Base-by-base conservation (phyloP, 169 alveolate genomes). In the Plasmodium chabaudi region DNA sequence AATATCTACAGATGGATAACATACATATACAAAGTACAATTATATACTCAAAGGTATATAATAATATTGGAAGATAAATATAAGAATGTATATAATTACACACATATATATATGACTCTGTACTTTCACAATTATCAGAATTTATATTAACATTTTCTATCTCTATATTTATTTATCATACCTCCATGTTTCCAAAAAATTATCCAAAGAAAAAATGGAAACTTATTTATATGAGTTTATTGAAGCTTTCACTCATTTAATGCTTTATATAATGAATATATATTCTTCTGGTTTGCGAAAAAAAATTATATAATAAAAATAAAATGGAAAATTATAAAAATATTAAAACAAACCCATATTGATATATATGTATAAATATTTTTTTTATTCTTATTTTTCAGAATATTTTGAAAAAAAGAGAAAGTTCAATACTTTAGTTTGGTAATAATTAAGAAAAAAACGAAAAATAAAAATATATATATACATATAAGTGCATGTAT, bases 391-490 rank as follows among this genome's bases (percentile, higher is more conserved):
- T 46, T 64, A 34, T 65, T 79, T 67, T 79, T 39, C 72, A 79
- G 89, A 79, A 25, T 71, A 79, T 47, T 79, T 79, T 79, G 82
- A 79, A 34, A 79, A 79, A 68, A 79, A 67, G 68, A 79, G 89
- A 67, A 79, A 79, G 25, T 65, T 79, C 64, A 79, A 79, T 46
- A 65, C 89, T 19, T 51, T 79, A 56, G 71, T 79, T 25, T 79
- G 89, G 89, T 79, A 79, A 79, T 27, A 25, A 46, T 34, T 42
- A 61, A 56, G 46, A 65, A 9, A 64, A 23, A 60, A 74, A 60
- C 44, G 9, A 0, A 27, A 34, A 57, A 72, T 53, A 71, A 71
- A 9, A 12, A 42, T 57, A 70, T 23, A 53, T 65, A 5, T 6
- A 9, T 7, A 10, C 15, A 39, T 9, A 17, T 67, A 17, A 15